Conservation (phyloP, 2,329 filamentous ascomycete genomes). For the Fusarium sp. region DNA sequence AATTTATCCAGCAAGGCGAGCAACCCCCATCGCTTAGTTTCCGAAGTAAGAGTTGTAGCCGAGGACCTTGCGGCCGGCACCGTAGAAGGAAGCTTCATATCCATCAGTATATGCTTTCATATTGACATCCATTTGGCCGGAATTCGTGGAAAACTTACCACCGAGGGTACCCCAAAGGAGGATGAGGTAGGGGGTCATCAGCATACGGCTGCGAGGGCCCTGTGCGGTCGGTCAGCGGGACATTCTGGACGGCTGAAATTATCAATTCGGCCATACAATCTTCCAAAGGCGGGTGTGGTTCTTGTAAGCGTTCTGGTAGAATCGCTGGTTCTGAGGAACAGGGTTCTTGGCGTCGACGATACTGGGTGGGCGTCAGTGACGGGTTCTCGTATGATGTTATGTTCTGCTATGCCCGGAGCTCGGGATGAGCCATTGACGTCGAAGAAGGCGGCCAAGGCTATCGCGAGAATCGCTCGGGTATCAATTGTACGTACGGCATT, state of each 20-base stretch:
- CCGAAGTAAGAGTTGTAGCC: slow-evolving; percentile 86
- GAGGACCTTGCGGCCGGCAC: slow-evolving; percentile 78
- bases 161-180: slow-evolving; percentile 72
- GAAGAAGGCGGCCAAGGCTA: slow-evolving; percentile 13
- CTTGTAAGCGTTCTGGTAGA: slow-evolving; percentile 81
- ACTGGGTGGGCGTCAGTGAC: slow-evolving; percentile 56
- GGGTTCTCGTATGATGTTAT: slow-evolving; percentile 48
- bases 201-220: slow-evolving; percentile 73
- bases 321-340: slow-evolving; percentile 79
- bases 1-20: slow-evolving; percentile 24
- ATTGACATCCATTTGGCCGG: not conserved
- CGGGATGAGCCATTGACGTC: slow-evolving; percentile 47
- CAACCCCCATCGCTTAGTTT: slow-evolving; percentile 57
- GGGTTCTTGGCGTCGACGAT: slow-evolving; percentile 80
- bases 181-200: slow-evolving; percentile 78
- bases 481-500: slow-evolving; percentile 58
- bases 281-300: slow-evolving; percentile 78
- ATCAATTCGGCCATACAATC: slow-evolving; percentile 71
- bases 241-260: slow-evolving; percentile 9
- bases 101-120: slow-evolving; percentile 29
- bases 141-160: slow-evolving; percentile 62
- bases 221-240: slow-evolving; percentile 54
- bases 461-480: slow-evolving; percentile 18
- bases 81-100: slow-evolving; percentile 71
- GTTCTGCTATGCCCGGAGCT: slow-evolving; percentile 22